Base-by-base conservation (phyloP, 208 protist genomes). In the Porcisia hertigi region DNA sequence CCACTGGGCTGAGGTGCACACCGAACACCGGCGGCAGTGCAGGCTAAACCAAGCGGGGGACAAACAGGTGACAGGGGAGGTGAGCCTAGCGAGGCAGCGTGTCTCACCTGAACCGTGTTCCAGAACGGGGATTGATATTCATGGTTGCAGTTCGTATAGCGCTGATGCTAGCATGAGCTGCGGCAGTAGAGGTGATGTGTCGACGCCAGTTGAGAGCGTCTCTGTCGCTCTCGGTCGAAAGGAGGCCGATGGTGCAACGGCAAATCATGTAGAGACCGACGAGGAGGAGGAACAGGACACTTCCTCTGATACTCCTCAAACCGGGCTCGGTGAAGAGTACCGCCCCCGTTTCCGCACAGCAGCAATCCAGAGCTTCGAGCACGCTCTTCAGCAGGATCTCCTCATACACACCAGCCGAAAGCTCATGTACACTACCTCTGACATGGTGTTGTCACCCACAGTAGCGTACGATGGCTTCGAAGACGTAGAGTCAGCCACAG, bases 381-480 rank as follows among this genome's bases (percentile, higher is more conserved):
- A 57, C 25, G 66, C 47, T 4, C 12, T n/a, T n/a, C 47, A 71
- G 14, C 2, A 39, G 11, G 54, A 25, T 43, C 36, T 41, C 41
- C 45, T 58, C 1, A 25, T 58, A 25, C 57, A 41, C 49, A 81
- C 77, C 47, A 76, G 71, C 25, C 77, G 77, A 47, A 72, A 73
- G 47, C 71, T 81, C 14, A 58, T 72, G 4, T 81, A 66, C 39
- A 34, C 62, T 7, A 30, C 11, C 62, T 66, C 39, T 30, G 39
- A 16, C 62, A 47, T 41, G 20, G 43, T 66, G 62, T 12, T 66
- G 12, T 66, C 62, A 47, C 39, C 39, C 39, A 66, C 62, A 34
- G 39, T 66, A 45, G 20, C 14, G 12, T 16, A 66, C 39, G 39
- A 49, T 18, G 39, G 12, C 62, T 3, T 66, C 20, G 62, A 47